Evolutionary conservation across 2,329 filamentous ascomycete species (phyloP).

Genomic region (Camptophora hylomeconis): DNA sequence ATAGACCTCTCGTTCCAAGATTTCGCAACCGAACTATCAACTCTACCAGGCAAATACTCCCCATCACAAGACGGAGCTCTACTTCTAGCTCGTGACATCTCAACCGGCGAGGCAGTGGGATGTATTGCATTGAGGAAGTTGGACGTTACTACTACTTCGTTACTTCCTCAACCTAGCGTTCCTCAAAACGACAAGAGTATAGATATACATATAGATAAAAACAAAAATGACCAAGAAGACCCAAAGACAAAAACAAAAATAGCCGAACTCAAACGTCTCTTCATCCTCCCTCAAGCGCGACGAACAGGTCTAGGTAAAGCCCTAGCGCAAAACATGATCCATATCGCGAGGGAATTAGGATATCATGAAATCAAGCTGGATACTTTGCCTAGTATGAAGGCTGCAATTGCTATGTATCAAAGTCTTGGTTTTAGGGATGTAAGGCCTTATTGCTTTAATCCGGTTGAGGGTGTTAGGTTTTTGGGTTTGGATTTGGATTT

Average conservation of each 20-base stretch:
- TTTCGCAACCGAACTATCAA: conserved; percentile 39
- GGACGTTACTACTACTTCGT: conserved; percentile 1
- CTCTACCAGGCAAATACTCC: conserved; percentile 42
- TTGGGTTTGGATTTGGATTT: conserved; percentile 30
- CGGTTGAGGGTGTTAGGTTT: conserved; percentile 40
- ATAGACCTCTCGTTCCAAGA: conserved; percentile 46
- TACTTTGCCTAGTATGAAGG: conserved; percentile 40
- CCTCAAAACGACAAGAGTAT: no score
- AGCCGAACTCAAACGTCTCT: conserved; percentile 50
- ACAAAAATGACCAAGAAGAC: conserved; percentile 1
- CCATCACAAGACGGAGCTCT: conserved; percentile 32
- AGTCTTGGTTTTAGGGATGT: conserved; percentile 39
- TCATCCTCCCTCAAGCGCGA: conserved; percentile 34
- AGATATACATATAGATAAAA: neutral
- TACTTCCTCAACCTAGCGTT: conserved; percentile 5
- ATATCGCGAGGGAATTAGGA: conserved; percentile 32
- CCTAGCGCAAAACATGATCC: conserved; percentile 33
- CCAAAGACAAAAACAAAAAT: no score
- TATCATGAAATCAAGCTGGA: conserved; percentile 44
- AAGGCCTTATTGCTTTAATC: conserved; percentile 43
- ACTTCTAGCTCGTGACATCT: conserved; percentile 30
- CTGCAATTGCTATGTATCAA: conserved; percentile 38
- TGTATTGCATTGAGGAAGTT: conserved; percentile 16
- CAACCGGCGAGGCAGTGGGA: conserved; percentile 10
- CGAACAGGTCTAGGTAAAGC: conserved; percentile 37